Evolutionary conservation across 768 basidiomycete species (phyloP), one percentile per base, ranked within the genome.

Genomic region (Pleurotus djamor): DNA sequence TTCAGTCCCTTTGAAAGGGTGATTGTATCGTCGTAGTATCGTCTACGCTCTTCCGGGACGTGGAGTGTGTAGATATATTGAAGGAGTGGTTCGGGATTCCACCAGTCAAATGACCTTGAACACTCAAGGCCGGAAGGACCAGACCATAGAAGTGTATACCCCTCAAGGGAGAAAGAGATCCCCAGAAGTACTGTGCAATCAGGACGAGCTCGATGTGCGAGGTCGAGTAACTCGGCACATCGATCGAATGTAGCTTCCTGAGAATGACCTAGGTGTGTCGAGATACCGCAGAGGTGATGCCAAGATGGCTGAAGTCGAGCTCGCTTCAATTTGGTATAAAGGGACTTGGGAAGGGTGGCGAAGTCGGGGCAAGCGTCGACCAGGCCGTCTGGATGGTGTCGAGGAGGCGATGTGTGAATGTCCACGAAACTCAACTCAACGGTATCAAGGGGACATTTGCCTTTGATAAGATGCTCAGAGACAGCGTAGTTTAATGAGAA

Each of bases 21-120:
- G 32, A 59, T 59, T 12, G 58, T 16, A 17, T 14, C 7, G 17
- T 59, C 58, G 28, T 10, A 17, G 17, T 16, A 36, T 5, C 7
- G 35, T 9, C 35, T 13, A 17, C 36, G 48, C 10, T 32, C 8
- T 6, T 35, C 28, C 13, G 58, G 58, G 1, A 7, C 33, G n/a
- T 59, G 51, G 13, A 59, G 33, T 9, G 58, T 49, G 33, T 50
- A 59, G 48, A 59, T 41, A 16, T 51, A 59, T 17, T 3, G 14
- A 17, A 49, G 10, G 5, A 59, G 47, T 5, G 47, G 47, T 4
- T 34, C 14, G 33, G 51, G 14, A 36, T 59, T 49, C 6, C 8
- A n/a, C 58, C 58, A 59, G 28, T 38, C 35, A 36, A 36, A 55
- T 9, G 4, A 4, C 9, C 9, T 7, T 1, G 52, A 55, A 36